Base-by-base conservation (phyloP, 306 rosid species). In the Sophora flavescens region DNA sequence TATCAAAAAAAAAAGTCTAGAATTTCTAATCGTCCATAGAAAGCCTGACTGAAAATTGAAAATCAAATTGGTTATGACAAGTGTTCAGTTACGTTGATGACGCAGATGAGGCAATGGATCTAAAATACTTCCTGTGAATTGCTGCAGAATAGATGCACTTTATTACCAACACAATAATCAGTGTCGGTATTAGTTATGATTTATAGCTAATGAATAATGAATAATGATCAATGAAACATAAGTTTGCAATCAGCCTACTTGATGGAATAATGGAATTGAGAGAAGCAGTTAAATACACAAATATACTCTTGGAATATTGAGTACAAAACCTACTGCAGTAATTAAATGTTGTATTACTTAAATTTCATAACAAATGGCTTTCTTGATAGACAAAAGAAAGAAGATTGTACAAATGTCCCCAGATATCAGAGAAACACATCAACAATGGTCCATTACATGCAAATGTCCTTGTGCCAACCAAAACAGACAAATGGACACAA, bases 91-190 rank as follows among this genome's bases (percentile, higher is more conserved):
- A 39, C 41, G 30, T 48, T 33, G 62, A 62, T 50, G 47, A 11
- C 28, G 18, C 54, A 51, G 10, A 52, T 52, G 44, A 38, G 54
- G 56, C 22, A 53, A 52, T 16, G 52, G 63, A 64, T 54, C 33
- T 38, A 5, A 8, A 53, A 44, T 30, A 9, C 33, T 48, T 14
- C 32, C 33, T 75, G 65, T 38, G 56, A 52, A 22, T 10, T 22
- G 65, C 57, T 64, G 57, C 17, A 52, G 57, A 52, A 38, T 64
- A 4, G 26, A 76, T 44, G 61, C 30, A 36, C 45, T 39, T 63
- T n/a, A 41, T 76, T 28, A 64, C 26, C 57, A 75, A 13, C 15
- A 13, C 56, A 39, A 3, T 5, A 48, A 48, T 14, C 3, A 17
- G 54, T 14, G 54, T 0, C 18, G 52, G 15, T 6, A 63, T 51